A percentile compares a stretch with the other conserved stretches of the same genome.
Conservation (phyloP, 345 rosid genomes). For the Aquilaria yunnanensis region DNA sequence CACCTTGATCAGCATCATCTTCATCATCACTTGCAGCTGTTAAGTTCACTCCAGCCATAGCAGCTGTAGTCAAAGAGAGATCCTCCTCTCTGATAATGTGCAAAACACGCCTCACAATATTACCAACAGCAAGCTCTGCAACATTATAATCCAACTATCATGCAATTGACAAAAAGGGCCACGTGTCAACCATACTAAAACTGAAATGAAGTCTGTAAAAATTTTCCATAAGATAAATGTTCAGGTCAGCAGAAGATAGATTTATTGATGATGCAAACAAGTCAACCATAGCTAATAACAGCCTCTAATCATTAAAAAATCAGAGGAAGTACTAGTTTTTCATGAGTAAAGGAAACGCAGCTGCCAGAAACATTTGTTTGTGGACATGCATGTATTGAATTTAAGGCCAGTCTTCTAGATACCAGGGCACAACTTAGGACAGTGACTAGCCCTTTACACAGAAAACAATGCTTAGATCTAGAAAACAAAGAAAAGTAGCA, state of each 20-base stretch:
- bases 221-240: too few relatives aligned
- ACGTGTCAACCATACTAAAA: slow-evolving; percentile 8
- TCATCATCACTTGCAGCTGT: slow-evolving; percentile 80
- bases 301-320: too few relatives aligned
- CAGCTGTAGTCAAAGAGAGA: slow-evolving; percentile 68
- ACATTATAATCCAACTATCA: slow-evolving; percentile 9
- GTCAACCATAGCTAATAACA: background rate
- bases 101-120: slow-evolving; percentile 90
- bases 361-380: too few relatives aligned
- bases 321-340: too few relatives aligned
- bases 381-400: too few relatives aligned
- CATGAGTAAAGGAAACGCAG: too few relatives aligned
- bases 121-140: slow-evolving; percentile 99
- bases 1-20: slow-evolving; percentile 41
- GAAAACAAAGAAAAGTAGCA: too few relatives aligned
- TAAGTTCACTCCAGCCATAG: slow-evolving; percentile 68
- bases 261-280: background rate
- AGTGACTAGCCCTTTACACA: too few relatives aligned
- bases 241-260: background rate
- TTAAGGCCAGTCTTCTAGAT: too few relatives aligned
- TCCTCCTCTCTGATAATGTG: slow-evolving; percentile 96
- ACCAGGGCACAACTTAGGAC: too few relatives aligned
- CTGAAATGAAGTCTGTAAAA: too few relatives aligned
- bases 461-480: too few relatives aligned
- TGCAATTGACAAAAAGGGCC: slow-evolving; percentile 1